phyloP scores from a whole-genome alignment of 2,329 filamentous ascomycete species.

The Clonostachys solani region DNA sequence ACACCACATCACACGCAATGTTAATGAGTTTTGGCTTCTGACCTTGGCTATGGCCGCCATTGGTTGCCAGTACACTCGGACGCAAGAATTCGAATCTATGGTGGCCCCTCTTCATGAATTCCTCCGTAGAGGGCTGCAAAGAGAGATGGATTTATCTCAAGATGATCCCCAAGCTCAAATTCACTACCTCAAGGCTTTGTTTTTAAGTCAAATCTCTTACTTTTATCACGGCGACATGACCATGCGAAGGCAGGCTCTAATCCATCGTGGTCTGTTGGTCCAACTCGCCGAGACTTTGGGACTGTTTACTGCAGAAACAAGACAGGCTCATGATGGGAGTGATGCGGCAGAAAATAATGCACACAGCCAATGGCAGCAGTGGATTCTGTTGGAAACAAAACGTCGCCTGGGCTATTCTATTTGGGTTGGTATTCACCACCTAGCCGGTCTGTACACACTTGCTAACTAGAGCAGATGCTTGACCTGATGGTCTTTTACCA shows the following conservation, averaged over 20 bases:
- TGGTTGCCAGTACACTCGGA: constrained; percentile 14
- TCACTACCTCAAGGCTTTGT: background rate
- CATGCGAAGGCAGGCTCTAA: background rate
- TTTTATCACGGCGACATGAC: background rate
- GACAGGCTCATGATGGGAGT: no score
- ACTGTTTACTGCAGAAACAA: background rate
- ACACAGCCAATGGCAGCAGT: background rate
- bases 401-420: constrained; percentile 6
- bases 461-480: background rate
- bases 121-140: constrained; percentile 6
- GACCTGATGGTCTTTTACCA: constrained; percentile 1
- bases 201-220: background rate
- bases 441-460: background rate
- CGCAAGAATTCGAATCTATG: constrained; percentile 9
- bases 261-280: background rate
- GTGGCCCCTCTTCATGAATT: constrained; percentile 15
- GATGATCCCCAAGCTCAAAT: background rate
- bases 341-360: no score
- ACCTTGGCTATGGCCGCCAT: constrained; percentile 12
- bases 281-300: background rate
- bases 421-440: constrained; percentile 5
- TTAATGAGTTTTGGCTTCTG: constrained; percentile 11
- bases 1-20: constrained; percentile 6
- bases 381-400: constrained; percentile 5
- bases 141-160: background rate